Evolutionary conservation across 192 early-diverging fungal species (phyloP), one percentile per base, ranked within the genome.

Genomic region (Coemansia sp.): DNA sequence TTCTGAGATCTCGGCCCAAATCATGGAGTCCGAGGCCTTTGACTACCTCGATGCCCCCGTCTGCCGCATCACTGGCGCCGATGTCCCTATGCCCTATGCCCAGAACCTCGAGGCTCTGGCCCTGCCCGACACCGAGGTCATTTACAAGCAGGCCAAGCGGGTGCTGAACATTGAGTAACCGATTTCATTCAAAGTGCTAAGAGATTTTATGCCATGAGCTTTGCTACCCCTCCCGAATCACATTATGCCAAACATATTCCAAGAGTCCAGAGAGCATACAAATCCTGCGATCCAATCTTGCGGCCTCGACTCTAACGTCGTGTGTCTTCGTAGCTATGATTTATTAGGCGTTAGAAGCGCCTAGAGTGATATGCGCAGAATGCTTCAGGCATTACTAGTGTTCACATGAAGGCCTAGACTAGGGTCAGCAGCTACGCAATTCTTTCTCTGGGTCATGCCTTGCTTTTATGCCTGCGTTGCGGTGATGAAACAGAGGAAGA

Each of bases 51-150:
- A 99, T 88, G 93, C 96, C 36, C 97, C 97, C 13, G 89, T 99
- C 50, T 84, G 85, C 83, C 91, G 97, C 76, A 86, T 99, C 34
- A 94, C 96, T 49, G 95, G 96, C 81, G 97, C 97, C 72, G 97
- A 99, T 85, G 89, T 98, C 65, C 97, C 97, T 55, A 99, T 95
- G 81, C 96, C 97, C 61, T 99, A 98, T 78, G 95, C 97, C 52
- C 81, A 87, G 73, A 98, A 97, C 91, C 89, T 99, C 65, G 97
- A 99, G 86, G 76, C 72, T n/a, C 89, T 93, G 47, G 85, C 92
- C 60, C 90, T 97, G 78, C 97, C 97, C 57, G 89, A 90, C 65
- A 84, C 89, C 38, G 88, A 92, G 73, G 87, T 90, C 75, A 95
- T 99, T 73, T 89, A 89, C 73, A 92, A 92, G 74, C 89, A 92